Evolutionary conservation across 345 rosid species (phyloP), one percentile per base, ranked within the genome.

Genomic region (Aquilaria yunnanensis): DNA sequence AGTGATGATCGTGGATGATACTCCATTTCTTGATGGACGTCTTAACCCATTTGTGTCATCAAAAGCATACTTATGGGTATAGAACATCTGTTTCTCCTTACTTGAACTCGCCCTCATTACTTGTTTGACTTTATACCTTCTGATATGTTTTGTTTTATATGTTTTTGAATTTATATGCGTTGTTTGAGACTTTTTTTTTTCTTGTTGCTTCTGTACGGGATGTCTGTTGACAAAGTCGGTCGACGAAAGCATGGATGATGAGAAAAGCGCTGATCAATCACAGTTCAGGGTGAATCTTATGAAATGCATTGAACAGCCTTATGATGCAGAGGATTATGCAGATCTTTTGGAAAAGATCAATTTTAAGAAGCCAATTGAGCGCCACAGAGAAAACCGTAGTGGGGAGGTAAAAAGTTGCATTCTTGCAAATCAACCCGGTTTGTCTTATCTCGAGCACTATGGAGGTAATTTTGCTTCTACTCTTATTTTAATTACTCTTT

Each of bases 401-500:
- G 84, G 86, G 67, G 66, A 60, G 49, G 70, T 47, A 12, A 73
- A 48, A 56, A 2, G 51, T 12, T 71, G 43, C 43, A 48, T 75
- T 2, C 52, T 2, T 34, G 56, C 16, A n/a, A 62, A 10, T 43
- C 32, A 69, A 0, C 33, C 12, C 69, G 73, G 43, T 33, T 68
- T 46, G 65, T 88, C 98, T 37, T 86, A 73, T 72, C 76, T 86
- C 56, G 87, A 92, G 3, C 60, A 23, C 12, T 63, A 75, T 63
- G 13, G 50, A 10, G 90, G 96, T 83, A 74, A 65, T 70, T 32
- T 9, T 9, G 23, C 14, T 60, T 66, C 13, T 56, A 4, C 0
- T 51, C 32, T 50, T 34, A 51, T 11, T 51, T 6, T 13, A 51
- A 51, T 13, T 6, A 12, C 43, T 37, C 5, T 5, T 37, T 37